Evolutionary conservation across 2,329 filamentous ascomycete genomes (phyloP), one percentile per base, ranked within the genome.

Genomic region (Xylaria multiplex): DNA sequence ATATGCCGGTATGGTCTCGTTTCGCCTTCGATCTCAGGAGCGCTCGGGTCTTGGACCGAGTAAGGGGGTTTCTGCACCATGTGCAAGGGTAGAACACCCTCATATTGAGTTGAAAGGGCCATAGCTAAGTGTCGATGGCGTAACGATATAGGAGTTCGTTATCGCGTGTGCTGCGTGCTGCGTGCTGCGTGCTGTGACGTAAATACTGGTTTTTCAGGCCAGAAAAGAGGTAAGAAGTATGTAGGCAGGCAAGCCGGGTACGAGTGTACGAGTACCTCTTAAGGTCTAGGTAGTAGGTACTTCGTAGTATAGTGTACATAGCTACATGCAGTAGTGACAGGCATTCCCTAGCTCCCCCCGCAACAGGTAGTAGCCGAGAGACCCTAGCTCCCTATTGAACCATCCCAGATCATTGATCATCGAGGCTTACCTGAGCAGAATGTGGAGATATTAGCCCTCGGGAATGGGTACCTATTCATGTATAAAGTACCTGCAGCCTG

Each of bases 1-100:
- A 87, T 84, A 77, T 96, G 89, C 65, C 93, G 88, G 72, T 92
- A 90, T 45, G 93, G 93, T 70, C 93, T 89, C 56, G 93, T 95
- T 83, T 97, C 93, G 81, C 93, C 93, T 6, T 90, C 84, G 67
- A 91, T 85, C 72, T 90, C 88, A 75, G 89, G 80, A 70, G 83
- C 87, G 73, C 89, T 91, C 16, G 91, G 82, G 11, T 86, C 88
- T 73, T 96, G 91, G 75, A 93, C 82, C 63, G 90, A 90, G 82
- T 90, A 95, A 14, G 93, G 92, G 40, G 89, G 86, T 78, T 89
- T 88, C 80, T 91, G 89, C 74, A 86, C 82, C 79, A 86, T 86
- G 74, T 83, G 80, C 68, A 88, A 76, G 68, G 86, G 86, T 76
- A 84, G 80, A 32, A 82, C 77, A 70, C 82, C 82, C 73, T 77